Evolutionary conservation across 345 rosid genomes (phyloP).

Genomic region (Cardamine chenopodiifolia): DNA sequence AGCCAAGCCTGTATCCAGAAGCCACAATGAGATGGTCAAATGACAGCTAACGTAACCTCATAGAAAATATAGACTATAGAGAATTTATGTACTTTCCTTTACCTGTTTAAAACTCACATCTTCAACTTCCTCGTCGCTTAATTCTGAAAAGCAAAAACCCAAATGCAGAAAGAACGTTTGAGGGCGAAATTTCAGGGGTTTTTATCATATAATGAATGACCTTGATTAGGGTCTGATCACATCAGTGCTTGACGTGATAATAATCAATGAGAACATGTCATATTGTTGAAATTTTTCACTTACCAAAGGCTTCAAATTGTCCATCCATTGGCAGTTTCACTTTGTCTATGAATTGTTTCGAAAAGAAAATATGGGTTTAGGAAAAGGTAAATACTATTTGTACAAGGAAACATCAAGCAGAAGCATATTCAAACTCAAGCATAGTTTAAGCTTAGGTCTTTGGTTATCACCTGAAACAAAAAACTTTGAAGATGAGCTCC

Average conservation of each 20-base stretch:
- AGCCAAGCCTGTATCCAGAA: slow-evolving; percentile 75
- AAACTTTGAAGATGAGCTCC: slow-evolving; percentile 45
- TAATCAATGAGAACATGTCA: neutral
- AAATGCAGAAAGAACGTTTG: neutral
- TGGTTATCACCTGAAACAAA: slow-evolving; percentile 47
- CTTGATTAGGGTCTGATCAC: slow-evolving; percentile 14
- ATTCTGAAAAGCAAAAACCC: slow-evolving; percentile 49
- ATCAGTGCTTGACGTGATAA: slow-evolving; percentile 17
- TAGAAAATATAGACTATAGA: neutral
- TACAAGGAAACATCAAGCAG: slow-evolving; percentile 8
- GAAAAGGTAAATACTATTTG: neutral
- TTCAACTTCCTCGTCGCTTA: slow-evolving; percentile 80
- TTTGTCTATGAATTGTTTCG: slow-evolving; percentile 49
- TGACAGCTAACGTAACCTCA: neutral
- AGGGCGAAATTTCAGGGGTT: neutral
- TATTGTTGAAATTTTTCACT: slow-evolving; percentile 25
- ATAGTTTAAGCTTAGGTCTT: neutral
- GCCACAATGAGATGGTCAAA: slow-evolving; percentile 11
- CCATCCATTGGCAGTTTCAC: slow-evolving; percentile 70
- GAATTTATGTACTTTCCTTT: neutral
- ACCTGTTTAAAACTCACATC: slow-evolving; percentile 91
- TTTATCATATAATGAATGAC: slow-evolving; percentile 15
- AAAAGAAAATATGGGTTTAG: slow-evolving; percentile 21
- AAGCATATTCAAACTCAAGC: neutral
- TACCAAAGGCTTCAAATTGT: slow-evolving; percentile 76